Conservation (phyloP, 306 rosid species). For the Arachis stenosperma region DNA sequence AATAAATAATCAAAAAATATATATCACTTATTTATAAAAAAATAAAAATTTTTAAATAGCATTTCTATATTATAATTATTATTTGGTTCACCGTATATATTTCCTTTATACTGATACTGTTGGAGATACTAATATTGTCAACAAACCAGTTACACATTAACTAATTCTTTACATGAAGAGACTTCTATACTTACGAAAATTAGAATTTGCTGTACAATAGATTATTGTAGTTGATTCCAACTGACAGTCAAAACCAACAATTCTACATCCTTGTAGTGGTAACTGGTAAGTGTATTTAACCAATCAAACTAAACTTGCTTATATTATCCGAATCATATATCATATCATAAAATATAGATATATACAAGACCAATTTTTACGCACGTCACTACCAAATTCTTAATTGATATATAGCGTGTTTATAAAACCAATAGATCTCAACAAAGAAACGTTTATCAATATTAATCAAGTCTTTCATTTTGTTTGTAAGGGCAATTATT, state of each 20-base stretch:
- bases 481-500: background rate
- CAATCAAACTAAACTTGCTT: background rate
- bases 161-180: background rate
- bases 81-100: too few species aligned
- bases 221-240: background rate
- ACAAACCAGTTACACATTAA: background rate
- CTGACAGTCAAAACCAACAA: slow-evolving; percentile 2
- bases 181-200: background rate
- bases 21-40: too few species aligned
- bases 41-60: too few species aligned
- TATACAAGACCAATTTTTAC: background rate
- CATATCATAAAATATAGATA: too few species aligned
- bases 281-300: background rate
- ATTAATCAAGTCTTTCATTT: slow-evolving; percentile 9
- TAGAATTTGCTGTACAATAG: background rate
- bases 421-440: background rate
- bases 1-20: too few species aligned
- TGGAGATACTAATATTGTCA: background rate
- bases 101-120: too few species aligned
- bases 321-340: background rate
- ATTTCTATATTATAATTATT: too few species aligned
- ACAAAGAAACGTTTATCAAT: background rate
- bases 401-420: slow-evolving; percentile 6
- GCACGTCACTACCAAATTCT: slow-evolving; percentile 9
- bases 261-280: background rate